These are phyloP conservation scores for Ceriops tagal DNA, from an alignment of 345 rosid genomes.

Conservation along the genomic window DNA sequence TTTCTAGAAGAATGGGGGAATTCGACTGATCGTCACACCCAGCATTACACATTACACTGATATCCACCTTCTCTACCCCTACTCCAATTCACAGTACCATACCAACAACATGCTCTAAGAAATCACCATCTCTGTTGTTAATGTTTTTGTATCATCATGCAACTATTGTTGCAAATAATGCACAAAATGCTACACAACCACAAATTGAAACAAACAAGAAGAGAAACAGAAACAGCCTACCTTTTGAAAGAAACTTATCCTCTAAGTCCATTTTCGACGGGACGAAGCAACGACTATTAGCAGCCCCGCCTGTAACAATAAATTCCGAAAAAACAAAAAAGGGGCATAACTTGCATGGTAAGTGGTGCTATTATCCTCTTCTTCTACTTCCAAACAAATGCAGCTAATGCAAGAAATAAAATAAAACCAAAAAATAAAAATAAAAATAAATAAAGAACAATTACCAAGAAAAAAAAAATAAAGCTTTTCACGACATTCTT, in stretches of 20 bases:
- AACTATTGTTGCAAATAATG: too few species aligned
- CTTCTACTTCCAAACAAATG: conserved; percentile 20
- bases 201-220: not conserved
- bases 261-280: conserved; percentile 47
- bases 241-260: conserved; percentile 45
- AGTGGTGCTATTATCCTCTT: not conserved
- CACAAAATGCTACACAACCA: too few species aligned
- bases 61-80: too few species aligned
- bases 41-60: too few species aligned
- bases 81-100: too few species aligned
- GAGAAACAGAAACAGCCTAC: conserved; percentile 31
- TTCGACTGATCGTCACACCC: too few species aligned
- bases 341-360: not conserved
- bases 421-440: not conserved
- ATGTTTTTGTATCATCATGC: too few species aligned
- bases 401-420: conserved; percentile 12
- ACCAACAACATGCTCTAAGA: too few species aligned
- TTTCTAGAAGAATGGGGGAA: too few species aligned
- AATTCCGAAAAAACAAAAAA: not conserved
- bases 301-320: conserved; percentile 32
- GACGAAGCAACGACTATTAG: conserved; percentile 9
- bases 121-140: too few species aligned
- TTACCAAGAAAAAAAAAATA: conserved; percentile 4
- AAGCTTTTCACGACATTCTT: not conserved
- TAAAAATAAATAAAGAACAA: not conserved